These are phyloP conservation scores for Tolypocladium guangdongense DNA, from an alignment of 2,329 filamentous ascomycete species.

Conservation along the genomic window DNA sequence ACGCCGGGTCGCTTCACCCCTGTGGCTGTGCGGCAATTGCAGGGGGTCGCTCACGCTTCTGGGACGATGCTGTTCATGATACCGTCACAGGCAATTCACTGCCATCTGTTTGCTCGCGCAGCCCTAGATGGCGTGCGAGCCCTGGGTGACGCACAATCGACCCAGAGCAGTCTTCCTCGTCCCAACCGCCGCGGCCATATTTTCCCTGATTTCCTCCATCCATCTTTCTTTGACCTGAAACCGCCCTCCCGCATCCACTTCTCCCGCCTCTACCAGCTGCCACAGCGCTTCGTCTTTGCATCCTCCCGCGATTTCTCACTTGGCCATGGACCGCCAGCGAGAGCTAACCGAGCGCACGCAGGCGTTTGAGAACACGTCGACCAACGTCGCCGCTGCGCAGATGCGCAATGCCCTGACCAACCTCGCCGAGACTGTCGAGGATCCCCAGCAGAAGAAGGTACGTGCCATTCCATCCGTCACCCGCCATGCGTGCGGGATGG, in stretches of 20 bases:
- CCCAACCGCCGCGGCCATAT: neutral
- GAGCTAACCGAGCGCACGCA: constrained; percentile 28
- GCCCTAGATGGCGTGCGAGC: neutral
- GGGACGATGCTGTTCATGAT: neutral
- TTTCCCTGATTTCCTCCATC: neutral
- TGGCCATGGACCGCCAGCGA: neutral
- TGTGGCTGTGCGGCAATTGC: neutral
- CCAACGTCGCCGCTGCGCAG: constrained; percentile 93
- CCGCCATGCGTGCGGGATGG: neutral
- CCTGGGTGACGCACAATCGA: neutral
- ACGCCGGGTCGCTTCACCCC: neutral
- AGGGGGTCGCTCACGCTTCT: neutral
- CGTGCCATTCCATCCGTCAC: constrained; percentile 9
- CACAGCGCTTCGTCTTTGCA: neutral
- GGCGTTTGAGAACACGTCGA: constrained; percentile 99
- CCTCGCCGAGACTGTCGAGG: constrained; percentile 80
- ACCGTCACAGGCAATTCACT: neutral
- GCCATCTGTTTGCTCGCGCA: neutral
- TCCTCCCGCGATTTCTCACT: neutral
- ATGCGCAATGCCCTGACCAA: constrained; percentile 97
- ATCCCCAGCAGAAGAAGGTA: constrained; percentile 77
- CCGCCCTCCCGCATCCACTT: neutral
- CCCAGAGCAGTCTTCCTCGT: neutral
- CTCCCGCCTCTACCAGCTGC: neutral
- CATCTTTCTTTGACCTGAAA: neutral